Evolutionary conservation across 1,284 basidiomycete species (phyloP), one percentile per base, ranked within the genome.

Genomic region (Puccinia coronata): DNA sequence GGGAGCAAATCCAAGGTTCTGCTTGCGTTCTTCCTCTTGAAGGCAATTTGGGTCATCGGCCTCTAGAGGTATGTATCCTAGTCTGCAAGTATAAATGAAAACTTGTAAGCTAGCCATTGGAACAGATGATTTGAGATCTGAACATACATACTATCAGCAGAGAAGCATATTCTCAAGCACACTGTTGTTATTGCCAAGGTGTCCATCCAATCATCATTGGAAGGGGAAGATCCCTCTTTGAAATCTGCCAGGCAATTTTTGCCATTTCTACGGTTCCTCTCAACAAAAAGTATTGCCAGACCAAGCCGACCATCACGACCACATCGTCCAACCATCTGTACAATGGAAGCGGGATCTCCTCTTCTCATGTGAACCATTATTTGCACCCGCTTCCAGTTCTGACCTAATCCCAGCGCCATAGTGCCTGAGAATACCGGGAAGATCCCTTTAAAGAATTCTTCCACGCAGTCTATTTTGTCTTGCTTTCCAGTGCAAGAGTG

Each of bases 351-450:
- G 0, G 69, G 69, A 53, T 71, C 73, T 12, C 55, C 43, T 25
- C 55, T 61, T 2, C 73, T 57, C 73, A 75, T 75, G 55, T 47
- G 51, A 11, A 74, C 53, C 14, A 74, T 53, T 36, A 41, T 23
- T n/a, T n/a, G n/a, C n/a, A n/a, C n/a, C n/a, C n/a, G n/a, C n/a
- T n/a, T n/a, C n/a, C n/a, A n/a, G n/a, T n/a, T n/a, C n/a, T n/a
- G n/a, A n/a, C n/a, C n/a, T n/a, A 76, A 63, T 3, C 73, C 73
- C 25, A 76, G 28, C 12, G 57, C 73, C 61, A 65, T 63, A 25
- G 73, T 76, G 25, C 61, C 49, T 2, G 74, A 76, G 9, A 77
- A 39, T 16, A 63, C 34, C 3, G 59, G 59, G 49, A 77, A 36
- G 2, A 28, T 39, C 0, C n/a, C 55, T 39, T 43, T 51, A 2